phyloP scores from a whole-genome alignment of 2,329 filamentous ascomycete species.

The Cordyceps cicadae region DNA sequence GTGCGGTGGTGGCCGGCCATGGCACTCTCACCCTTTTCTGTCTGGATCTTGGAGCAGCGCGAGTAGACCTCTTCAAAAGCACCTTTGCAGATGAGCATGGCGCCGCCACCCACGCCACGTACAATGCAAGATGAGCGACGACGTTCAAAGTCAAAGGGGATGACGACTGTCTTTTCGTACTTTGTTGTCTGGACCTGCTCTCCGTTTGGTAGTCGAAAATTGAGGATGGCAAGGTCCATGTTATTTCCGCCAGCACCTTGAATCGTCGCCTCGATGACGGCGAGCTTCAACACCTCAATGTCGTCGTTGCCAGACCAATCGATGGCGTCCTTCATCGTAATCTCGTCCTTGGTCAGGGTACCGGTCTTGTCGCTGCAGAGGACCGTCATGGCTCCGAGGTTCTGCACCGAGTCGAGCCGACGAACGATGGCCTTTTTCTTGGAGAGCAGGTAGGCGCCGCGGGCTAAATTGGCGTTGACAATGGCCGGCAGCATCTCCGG shows the following conservation, averaged over 20 bases:
- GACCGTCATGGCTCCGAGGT: constrained; percentile 23
- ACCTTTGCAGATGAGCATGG: constrained; percentile 23
- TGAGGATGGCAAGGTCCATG: constrained; percentile 21
- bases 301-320: constrained; percentile 16
- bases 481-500: constrained; percentile 25
- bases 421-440: constrained; percentile 29
- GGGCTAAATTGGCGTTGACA: constrained; percentile 22
- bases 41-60: constrained; percentile 17
- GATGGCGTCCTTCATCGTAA: constrained; percentile 19
- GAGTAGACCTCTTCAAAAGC: constrained; percentile 22
- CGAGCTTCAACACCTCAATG: constrained; percentile 19
- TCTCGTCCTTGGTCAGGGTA: constrained; percentile 23
- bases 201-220: constrained; percentile 12
- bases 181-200: constrained; percentile 15
- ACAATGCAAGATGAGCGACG: constrained; percentile 19
- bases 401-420: constrained; percentile 25
- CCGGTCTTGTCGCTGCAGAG: constrained; percentile 25
- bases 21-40: constrained; percentile 12
- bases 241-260: constrained; percentile 22
- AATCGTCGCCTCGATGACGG: constrained; percentile 18
- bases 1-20: constrained; percentile 15
- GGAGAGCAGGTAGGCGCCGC: constrained; percentile 20
- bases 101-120: constrained; percentile 16
- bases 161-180: constrained; percentile 17
- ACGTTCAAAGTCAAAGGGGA: constrained; percentile 22